Percentiles rank a stretch among this genome's conserved stretches.
Conservation (phyloP, 768 basidiomycete species). For the Boletus subparvulus region DNA sequence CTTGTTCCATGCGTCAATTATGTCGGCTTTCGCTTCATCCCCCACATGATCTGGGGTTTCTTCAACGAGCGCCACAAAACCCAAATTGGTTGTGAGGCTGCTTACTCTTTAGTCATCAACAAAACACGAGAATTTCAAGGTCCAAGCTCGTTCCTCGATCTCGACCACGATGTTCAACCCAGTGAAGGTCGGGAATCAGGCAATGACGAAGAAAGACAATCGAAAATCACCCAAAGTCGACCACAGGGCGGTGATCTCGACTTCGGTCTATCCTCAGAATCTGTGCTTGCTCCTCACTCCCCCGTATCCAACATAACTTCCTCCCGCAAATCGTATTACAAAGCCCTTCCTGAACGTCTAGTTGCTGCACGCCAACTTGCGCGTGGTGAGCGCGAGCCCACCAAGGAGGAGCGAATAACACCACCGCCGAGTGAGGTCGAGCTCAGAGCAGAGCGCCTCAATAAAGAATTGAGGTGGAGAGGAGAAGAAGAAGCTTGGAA, state of each 20-base stretch:
- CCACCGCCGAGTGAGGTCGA: conserved; percentile 89
- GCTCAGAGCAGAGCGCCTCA: conserved; percentile 80
- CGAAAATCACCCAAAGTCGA: background rate
- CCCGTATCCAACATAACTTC: conserved; percentile 61
- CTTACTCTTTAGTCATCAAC: conserved; percentile 66
- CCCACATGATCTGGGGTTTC: conserved; percentile 87
- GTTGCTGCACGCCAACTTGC: conserved; percentile 73
- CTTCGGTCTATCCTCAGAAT: conserved; percentile 68
- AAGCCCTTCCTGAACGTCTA: conserved; percentile 63
- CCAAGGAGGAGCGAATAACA: conserved; percentile 73
- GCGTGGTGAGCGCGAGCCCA: conserved; percentile 74
- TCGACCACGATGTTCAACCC: conserved; percentile 20
- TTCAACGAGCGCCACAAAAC: conserved; percentile 88
- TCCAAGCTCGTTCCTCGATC: conserved; percentile 21
- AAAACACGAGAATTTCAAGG: conserved; percentile 59
- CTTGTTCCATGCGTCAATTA: conserved; percentile 73
- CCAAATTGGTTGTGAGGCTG: conserved; percentile 77
- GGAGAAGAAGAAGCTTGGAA: conserved; percentile 78
- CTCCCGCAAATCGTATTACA: conserved; percentile 75
- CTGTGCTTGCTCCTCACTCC: conserved; percentile 65
- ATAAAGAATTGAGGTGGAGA: conserved; percentile 87
- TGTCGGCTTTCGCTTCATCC: conserved; percentile 81
- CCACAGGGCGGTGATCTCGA: conserved; percentile 59
- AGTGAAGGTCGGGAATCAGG: conserved; percentile 1
- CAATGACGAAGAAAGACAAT: conserved; percentile 5